A percentile compares a stretch with the other conserved stretches of the same genome.
These are phyloP conservation scores for Thymus mandschuricus DNA, from an alignment of 257 asterid species.

Conservation along the genomic window DNA sequence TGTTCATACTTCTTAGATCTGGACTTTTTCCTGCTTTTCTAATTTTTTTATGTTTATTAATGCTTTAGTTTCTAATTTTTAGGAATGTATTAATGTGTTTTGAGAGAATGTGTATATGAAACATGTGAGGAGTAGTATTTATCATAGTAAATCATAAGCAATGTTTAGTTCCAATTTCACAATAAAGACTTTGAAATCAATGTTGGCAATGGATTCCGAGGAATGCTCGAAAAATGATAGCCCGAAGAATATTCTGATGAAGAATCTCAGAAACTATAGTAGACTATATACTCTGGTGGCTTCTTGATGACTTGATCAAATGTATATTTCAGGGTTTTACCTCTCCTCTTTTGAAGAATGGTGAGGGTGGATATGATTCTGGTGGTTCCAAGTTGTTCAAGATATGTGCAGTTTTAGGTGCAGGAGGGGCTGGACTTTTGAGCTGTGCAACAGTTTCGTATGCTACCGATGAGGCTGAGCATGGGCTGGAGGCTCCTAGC, in stretches of 20 bases:
- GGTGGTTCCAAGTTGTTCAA: conserved; percentile 44
- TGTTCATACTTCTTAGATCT: neutral
- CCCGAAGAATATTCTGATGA: too few relatives aligned
- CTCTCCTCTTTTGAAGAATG: conserved; percentile 39
- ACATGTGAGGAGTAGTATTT: too few relatives aligned
- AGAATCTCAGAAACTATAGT: too few relatives aligned
- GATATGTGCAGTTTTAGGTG: conserved; percentile 52
- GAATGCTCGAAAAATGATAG: too few relatives aligned
- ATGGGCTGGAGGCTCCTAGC: conserved; percentile 58
- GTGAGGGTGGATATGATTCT: conserved; percentile 41
- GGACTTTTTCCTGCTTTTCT: neutral
- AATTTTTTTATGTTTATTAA: neutral
- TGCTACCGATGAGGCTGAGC: conserved; percentile 69
- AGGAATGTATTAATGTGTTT: too few relatives aligned
- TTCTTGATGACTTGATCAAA: conserved; percentile 15
- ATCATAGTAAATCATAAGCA: too few relatives aligned
- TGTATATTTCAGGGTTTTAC: conserved; percentile 32
- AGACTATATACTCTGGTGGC: too few relatives aligned
- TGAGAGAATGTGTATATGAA: too few relatives aligned
- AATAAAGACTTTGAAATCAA: too few relatives aligned
- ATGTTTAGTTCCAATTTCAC: too few relatives aligned
- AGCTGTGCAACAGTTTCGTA: conserved; percentile 54
- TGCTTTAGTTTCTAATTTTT: too few relatives aligned
- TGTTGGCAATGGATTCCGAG: too few relatives aligned
- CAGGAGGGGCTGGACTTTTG: conserved; percentile 60